phyloP scores from a whole-genome alignment of 108 stramenopile genomes.

The Discostella pseudostelligera region DNA sequence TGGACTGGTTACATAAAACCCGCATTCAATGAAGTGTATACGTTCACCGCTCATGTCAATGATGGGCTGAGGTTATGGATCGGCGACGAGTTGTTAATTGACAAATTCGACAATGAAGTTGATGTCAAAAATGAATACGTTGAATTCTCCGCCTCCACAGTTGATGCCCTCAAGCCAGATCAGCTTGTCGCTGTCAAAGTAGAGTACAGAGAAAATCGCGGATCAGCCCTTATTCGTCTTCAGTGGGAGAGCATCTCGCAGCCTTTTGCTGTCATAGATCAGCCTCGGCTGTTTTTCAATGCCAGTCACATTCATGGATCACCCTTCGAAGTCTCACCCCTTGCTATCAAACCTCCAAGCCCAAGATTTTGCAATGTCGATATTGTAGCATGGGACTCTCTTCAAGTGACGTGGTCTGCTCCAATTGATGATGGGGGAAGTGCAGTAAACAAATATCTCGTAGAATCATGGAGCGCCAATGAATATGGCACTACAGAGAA shows the following conservation, averaged over 20 bases:
- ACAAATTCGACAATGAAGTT: conserved; percentile 63
- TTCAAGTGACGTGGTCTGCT: conserved; percentile 52
- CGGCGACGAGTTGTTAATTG: conserved; percentile 62
- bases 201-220: conserved; percentile 70
- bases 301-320: conserved; percentile 43
- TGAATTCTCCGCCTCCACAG: conserved; percentile 18
- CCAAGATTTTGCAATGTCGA: conserved; percentile 44
- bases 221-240: conserved; percentile 46
- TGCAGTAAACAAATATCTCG: conserved; percentile 51
- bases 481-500: conserved; percentile 46
- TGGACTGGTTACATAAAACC: conserved; percentile 78
- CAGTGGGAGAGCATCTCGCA: conserved; percentile 63
- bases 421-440: conserved; percentile 72
- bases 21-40: conserved; percentile 61
- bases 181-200: conserved; percentile 46
- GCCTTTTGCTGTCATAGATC: conserved; percentile 51
- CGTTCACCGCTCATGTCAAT: conserved; percentile 60
- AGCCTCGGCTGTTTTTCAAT: conserved; percentile 46
- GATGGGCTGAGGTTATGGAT: conserved; percentile 78
- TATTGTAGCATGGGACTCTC: conserved; percentile 48
- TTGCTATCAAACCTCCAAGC: conserved; percentile 51
- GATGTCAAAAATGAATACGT: conserved; percentile 16
- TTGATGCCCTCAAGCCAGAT: conserved; percentile 20
- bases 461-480: conserved; percentile 56
- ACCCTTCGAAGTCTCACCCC: conserved; percentile 49